phyloP scores from a whole-genome alignment of 495 filamentous ascomycete species.

The Tuber brumale region DNA sequence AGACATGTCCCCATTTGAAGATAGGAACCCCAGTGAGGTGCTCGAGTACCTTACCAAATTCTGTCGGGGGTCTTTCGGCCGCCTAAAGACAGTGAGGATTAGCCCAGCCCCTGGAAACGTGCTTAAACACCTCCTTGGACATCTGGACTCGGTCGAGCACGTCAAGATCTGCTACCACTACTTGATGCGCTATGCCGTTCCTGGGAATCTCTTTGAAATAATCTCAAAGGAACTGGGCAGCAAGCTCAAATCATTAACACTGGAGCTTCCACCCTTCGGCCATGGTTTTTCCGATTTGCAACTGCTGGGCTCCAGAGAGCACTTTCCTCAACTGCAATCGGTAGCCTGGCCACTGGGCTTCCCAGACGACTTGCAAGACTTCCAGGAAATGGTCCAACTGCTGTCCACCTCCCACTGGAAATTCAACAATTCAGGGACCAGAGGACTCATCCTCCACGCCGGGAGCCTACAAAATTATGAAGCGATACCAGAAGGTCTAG shows the following conservation, averaged over 20 bases:
- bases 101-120: background rate
- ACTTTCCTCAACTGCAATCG: background rate
- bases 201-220: background rate
- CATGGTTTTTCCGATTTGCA: background rate
- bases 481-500: background rate
- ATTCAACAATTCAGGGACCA: background rate
- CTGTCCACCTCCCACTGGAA: background rate
- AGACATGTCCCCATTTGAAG: background rate
- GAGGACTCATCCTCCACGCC: background rate
- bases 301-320: background rate
- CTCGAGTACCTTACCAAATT: background rate
- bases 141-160: background rate
- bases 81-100: background rate
- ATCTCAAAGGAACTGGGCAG: background rate
- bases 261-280: background rate
- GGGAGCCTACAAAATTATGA: background rate
- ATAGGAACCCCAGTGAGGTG: constrained; percentile 1
- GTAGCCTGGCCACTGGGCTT: background rate
- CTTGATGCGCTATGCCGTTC: background rate
- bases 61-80: background rate
- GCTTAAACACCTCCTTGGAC: background rate
- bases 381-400: background rate
- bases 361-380: background rate
- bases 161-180: constrained; percentile 1
- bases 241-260: background rate